These are phyloP conservation scores for Bimuria novae-zelandiae DNA, from an alignment of 2,329 filamentous ascomycete genomes.

Conservation along the genomic window DNA sequence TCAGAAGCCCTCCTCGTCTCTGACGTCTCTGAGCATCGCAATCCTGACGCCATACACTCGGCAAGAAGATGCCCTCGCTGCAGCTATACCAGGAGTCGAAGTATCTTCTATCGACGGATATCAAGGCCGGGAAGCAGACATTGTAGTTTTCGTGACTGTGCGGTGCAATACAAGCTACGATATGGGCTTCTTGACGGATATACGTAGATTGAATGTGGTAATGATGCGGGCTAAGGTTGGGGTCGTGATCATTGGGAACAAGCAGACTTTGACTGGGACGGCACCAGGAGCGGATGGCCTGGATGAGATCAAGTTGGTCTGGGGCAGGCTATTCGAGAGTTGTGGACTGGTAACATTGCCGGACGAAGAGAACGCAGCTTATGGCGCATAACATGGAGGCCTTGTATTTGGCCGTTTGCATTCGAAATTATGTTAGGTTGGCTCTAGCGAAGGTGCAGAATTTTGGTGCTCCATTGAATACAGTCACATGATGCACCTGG, in stretches of 20 bases:
- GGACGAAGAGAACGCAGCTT: no score
- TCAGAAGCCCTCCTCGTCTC: neutral
- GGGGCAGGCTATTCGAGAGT: slow-evolving; percentile 21
- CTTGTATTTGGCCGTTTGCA: no score
- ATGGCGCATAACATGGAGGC: no score
- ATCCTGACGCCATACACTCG: slow-evolving; percentile 50
- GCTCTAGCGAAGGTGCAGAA: no score
- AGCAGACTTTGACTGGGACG: slow-evolving; percentile 31
- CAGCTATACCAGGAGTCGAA: slow-evolving; percentile 26
- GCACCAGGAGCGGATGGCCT: slow-evolving; percentile 21
- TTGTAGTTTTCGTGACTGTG: slow-evolving; percentile 51
- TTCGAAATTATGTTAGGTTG: no score
- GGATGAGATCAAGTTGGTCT: slow-evolving; percentile 21
- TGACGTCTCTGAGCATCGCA: slow-evolving; percentile 33
- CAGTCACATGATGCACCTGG: no score
- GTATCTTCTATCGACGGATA: slow-evolving; percentile 52
- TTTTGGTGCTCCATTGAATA: no score
- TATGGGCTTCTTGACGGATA: slow-evolving; percentile 50
- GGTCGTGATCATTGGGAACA: slow-evolving; percentile 35
- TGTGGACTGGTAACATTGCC: slow-evolving; percentile 9
- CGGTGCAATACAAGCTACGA: slow-evolving; percentile 47
- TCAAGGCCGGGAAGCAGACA: slow-evolving; percentile 51
- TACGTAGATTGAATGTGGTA: slow-evolving; percentile 50
- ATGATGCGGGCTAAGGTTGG: slow-evolving; percentile 47
- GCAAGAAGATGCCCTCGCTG: slow-evolving; percentile 42